Evolutionary conservation across 768 basidiomycete species (phyloP), one percentile per base, ranked within the genome.

Genomic region (Paxillus involutus): DNA sequence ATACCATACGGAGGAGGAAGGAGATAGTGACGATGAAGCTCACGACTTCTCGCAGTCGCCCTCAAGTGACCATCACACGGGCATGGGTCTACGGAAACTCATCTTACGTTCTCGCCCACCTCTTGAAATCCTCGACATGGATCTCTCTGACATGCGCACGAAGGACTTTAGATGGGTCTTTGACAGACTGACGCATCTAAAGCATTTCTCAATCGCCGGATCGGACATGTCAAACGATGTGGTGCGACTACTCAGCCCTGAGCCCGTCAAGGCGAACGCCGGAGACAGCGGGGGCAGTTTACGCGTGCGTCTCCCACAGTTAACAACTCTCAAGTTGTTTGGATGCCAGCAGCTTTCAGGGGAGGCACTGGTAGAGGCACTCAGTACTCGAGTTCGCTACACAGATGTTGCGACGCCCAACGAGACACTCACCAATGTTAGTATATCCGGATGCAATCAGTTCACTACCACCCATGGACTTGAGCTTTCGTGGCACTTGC

Each of bases 221-320:
- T 90, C 88, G 9, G 89, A 91, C 67, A 87, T 91, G 89, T 87
- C 87, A 26, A 77, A 91, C 71, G 81, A 73, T 39, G 89, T 91
- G 53, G 75, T 91, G 40, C 68, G 71, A 32, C 73, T 89, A 56
- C 73, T 91, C 21, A 75, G 73, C 41, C 85, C 86, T 13, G 69
- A 56, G 57, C 49, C 44, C 24, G 14, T 56, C 1, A 48, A 30
- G 33, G 37, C 52, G n/a, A 35, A 42, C 10, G 44, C 53, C 13
- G 59, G 61, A 47, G 44, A 51, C 30, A 13, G 40, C 33, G 36
- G 59, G 30, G 57, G 26, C 44, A 55, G 44, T 21, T 65, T 69
- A 48, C 71, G 68, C 9, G 62, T 87, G 47, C 75, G 85, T 30
- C 67, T 89, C 21, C 88, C 87, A 26, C 73, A 67, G 50, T 73